Evolutionary conservation across 805 yeast species (phyloP).

Genomic region (Schwanniomyces pseudopolymorphus): DNA sequence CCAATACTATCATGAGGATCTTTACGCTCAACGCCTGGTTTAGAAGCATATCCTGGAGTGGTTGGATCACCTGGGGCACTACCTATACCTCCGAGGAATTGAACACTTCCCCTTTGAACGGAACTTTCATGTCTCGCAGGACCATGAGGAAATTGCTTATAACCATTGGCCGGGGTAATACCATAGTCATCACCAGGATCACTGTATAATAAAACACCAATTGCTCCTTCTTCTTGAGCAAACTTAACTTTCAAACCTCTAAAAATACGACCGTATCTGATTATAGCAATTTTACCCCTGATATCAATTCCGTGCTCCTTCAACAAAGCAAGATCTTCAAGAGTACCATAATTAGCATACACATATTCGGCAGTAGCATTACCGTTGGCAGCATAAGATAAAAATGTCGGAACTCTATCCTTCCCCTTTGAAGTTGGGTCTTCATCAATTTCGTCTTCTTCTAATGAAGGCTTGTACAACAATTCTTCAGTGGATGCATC

Average conservation of each 20-base stretch:
- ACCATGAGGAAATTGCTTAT: constrained; percentile 58
- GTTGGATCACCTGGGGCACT: constrained; percentile 74
- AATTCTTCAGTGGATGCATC: constrained; percentile 30
- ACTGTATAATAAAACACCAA: constrained; percentile 56
- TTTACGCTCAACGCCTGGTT: constrained; percentile 34
- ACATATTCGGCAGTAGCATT: constrained; percentile 55
- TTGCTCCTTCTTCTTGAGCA: constrained; percentile 63
- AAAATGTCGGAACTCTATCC: constrained; percentile 49
- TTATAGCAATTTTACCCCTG: constrained; percentile 57
- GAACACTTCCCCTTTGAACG: constrained; percentile 63
- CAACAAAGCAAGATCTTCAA: constrained; percentile 52
- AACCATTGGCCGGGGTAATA: constrained; percentile 57
- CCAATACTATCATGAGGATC: constrained; percentile 37
- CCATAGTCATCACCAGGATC: constrained; percentile 63
- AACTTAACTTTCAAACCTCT: constrained; percentile 58
- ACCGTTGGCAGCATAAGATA: constrained; percentile 67
- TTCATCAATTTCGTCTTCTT: constrained; percentile 47
- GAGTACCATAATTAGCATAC: constrained; percentile 60
- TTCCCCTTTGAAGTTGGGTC: constrained; percentile 40
- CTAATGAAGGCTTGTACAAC: constrained; percentile 47
- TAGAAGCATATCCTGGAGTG: constrained; percentile 69
- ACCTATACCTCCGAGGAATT: constrained; percentile 49
- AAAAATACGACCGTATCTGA: constrained; percentile 50
- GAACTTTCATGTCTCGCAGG: constrained; percentile 63
- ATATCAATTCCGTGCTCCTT: constrained; percentile 40